phyloP scores from a whole-genome alignment of 2,329 filamentous ascomycete species.

The Pyrenochaeta sp. region DNA sequence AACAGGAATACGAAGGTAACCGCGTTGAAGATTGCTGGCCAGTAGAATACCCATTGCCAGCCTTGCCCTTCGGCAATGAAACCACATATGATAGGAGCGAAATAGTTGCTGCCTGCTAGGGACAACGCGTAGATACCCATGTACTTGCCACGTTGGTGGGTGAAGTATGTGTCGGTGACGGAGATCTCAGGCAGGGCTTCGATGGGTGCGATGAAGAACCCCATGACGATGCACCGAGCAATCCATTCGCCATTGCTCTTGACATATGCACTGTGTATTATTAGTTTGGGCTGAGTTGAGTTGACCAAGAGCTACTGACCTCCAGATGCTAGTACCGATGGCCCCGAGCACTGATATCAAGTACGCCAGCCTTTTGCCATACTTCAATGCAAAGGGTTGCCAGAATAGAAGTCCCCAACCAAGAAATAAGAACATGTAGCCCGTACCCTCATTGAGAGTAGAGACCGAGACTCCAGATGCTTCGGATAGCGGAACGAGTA shows the following conservation, averaged over 20 bases:
- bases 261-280: conserved; percentile 51
- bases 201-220: conserved; percentile 58
- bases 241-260: conserved; percentile 57
- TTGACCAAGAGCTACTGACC: conserved; percentile 18
- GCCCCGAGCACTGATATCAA: conserved; percentile 52
- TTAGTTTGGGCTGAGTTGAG: not conserved
- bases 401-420: conserved; percentile 61
- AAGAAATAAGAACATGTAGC: conserved; percentile 61
- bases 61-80: conserved; percentile 47
- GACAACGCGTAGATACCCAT: conserved; percentile 44
- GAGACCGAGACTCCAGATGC: conserved; percentile 56
- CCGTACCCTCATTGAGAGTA: conserved; percentile 58
- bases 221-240: conserved; percentile 56
- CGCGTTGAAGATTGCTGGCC: conserved; percentile 62
- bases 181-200: conserved; percentile 59
- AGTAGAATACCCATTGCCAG: conserved; percentile 52
- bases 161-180: conserved; percentile 52
- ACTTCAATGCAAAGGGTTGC: conserved; percentile 62
- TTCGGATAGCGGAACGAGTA: conserved; percentile 56
- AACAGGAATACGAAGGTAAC: conserved; percentile 61
- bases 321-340: conserved; percentile 53
- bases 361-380: conserved; percentile 60
- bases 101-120: conserved; percentile 45
- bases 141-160: conserved; percentile 42
- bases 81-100: conserved; percentile 46